A percentile compares a stretch with the other conserved stretches of the same genome.
Conservation (phyloP, 1,284 basidiomycete genomes). For the Cystobasidium pallidum region DNA sequence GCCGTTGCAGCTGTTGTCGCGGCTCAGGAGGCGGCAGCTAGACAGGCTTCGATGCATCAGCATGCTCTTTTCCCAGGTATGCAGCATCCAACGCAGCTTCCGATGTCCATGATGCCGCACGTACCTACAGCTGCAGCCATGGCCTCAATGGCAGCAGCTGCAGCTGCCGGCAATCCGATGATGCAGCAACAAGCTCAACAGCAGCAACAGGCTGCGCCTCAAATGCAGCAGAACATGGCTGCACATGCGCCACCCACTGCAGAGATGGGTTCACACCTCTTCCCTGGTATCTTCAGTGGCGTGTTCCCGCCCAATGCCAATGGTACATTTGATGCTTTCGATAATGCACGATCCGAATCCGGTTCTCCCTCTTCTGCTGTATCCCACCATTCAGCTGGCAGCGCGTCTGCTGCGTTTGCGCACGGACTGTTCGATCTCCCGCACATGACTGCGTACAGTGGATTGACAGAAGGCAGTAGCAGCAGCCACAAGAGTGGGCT, state of each 20-base stretch:
- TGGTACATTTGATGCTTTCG: conserved; percentile 11
- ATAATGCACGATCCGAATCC: conserved; percentile 31
- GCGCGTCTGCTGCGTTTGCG: conserved; percentile 2
- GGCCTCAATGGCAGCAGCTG: conserved; percentile 7
- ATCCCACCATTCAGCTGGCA: neutral
- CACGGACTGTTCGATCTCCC: conserved; percentile 18
- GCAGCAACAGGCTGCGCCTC: conserved; percentile 8
- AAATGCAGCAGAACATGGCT: neutral
- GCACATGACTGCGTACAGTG: neutral
- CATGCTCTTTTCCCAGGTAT: conserved; percentile 21
- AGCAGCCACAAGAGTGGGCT: neutral
- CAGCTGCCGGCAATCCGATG: neutral
- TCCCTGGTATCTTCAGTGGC: conserved; percentile 37
- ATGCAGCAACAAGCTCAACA: conserved; percentile 8
- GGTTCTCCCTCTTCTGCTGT: conserved; percentile 30
- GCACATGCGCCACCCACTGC: conserved; percentile 1
- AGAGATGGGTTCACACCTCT: conserved; percentile 23
- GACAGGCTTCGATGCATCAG: conserved; percentile 5
- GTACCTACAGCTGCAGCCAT: conserved; percentile 13
- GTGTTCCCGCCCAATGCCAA: conserved; percentile 20
- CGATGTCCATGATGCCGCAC: conserved; percentile 21
- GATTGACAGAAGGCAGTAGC: neutral
- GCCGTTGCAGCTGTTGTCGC: conserved; percentile 14
- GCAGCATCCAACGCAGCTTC: conserved; percentile 29
- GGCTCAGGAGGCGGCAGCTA: conserved; percentile 16